These are phyloP conservation scores for Lignosus rhinocerotis DNA, from an alignment of 1,284 basidiomycete species.

Conservation along the genomic window DNA sequence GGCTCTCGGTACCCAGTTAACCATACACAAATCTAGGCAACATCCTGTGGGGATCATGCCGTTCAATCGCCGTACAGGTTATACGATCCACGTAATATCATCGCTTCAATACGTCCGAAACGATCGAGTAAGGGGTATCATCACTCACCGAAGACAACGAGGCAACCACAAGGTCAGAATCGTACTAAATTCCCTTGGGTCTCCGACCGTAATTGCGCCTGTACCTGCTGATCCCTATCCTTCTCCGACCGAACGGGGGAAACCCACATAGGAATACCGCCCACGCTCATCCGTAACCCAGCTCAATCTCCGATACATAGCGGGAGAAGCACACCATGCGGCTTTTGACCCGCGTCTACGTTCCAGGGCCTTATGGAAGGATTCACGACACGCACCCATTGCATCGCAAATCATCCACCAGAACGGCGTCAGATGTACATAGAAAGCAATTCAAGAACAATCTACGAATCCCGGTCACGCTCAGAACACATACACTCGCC, in stretches of 20 bases:
- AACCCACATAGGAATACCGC: not conserved
- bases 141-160: too few relatives aligned
- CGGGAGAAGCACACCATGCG: not conserved
- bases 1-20: too few relatives aligned
- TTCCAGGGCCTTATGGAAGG: too few relatives aligned
- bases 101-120: too few relatives aligned
- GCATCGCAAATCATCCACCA: not conserved
- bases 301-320: slow-evolving; percentile 7
- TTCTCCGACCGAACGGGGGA: slow-evolving; percentile 12
- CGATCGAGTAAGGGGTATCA: too few relatives aligned
- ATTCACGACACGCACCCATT: too few relatives aligned
- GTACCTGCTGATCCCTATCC: not conserved
- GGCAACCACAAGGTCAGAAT: not conserved
- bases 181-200: not conserved
- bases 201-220: not conserved
- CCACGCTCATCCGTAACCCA: slow-evolving; percentile 3
- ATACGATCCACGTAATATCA: too few relatives aligned
- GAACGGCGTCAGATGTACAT: not conserved
- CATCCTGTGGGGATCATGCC: too few relatives aligned
- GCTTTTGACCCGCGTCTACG: too few relatives aligned
- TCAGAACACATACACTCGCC: not conserved
- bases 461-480: not conserved
- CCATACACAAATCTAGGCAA: too few relatives aligned
- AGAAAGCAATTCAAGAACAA: not conserved
- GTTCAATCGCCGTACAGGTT: too few relatives aligned